Evolutionary conservation across 805 yeast species (phyloP), one percentile per base, ranked within the genome.

Genomic region (Teunomyces tritomae): DNA sequence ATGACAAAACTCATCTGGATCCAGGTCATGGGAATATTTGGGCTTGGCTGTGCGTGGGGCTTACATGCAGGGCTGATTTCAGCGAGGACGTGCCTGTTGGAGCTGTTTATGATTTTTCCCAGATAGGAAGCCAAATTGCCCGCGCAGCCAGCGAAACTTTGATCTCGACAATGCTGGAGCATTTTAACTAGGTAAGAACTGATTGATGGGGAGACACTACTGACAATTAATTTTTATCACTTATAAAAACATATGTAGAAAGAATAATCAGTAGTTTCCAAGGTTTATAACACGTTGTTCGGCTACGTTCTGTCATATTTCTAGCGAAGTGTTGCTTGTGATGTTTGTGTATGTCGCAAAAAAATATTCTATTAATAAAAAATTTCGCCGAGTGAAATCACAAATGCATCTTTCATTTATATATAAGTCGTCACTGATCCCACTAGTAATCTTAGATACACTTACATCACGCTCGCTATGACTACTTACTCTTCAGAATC

Each of bases 401-500:
- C 34, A n/a, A 32, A 16, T 32, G 8, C 13, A 32, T 13, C 34
- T 13, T 13, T 32, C 34, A 32, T 32, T 32, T n/a, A 20, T 37
- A 24, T 37, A 6, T 37, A 36, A 36, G 11, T 3, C 14, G 27
- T 26, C n/a, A 10, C 16, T 8, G 34, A 17, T 20, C 28, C 43
- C 27, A 20, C 26, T 27, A 5, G 5, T 32, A 39, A n/a, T 5
- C 20, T 27, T 20, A 4, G 24, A 26, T 13, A 32, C 13, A 27
- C 11, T 3, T 5, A 6, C 13, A 11, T 11, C 17, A 20, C 28
- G 17, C 24, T 29, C 34, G 32, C 30, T 8, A 44, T 47, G 48
- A 44, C 50, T 17, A 51, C 53, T 29, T 36, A 60, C 9, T 43
- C 51, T 30, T 7, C 41, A 11, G 30, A 26, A 14, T 28, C 27